Evolutionary conservation across 176 grass and related monocot species (phyloP), one percentile per base, ranked within the genome.

Genomic region (Hyparrhenia diplandra): DNA sequence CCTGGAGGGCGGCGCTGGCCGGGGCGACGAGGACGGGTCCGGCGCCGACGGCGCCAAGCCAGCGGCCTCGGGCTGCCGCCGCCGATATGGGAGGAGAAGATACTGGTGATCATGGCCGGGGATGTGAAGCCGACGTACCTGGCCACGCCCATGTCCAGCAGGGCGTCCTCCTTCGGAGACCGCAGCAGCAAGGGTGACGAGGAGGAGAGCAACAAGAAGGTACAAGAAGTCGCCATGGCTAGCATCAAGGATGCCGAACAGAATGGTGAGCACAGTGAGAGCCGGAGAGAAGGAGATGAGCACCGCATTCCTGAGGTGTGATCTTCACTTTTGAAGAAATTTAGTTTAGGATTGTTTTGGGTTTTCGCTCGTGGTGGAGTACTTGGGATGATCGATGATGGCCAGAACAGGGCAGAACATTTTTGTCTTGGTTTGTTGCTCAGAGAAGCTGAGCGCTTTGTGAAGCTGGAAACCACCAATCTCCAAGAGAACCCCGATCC

Each of bases 71-170:
- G 71, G 59, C n/a, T 76, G 35, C 65, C 63, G 17, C 79, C 86
- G 37, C 63, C 84, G 2, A 54, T 82, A 32, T 89, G 83, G 82
- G 95, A 98, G 85, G 92, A 95, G 80, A 98, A 95, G 84, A 83
- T 98, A 27, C 84, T 95, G 55, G 95, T 98, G 76, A 95, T 98
- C 86, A 98, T 98, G 95, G 95, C 95, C 30, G 95, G 95, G 7
- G 92, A 98, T 60, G 90, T 87, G 72, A 89, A 93, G 71, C 95
- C 95, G 36, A 98, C 95, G 41, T 95, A 89, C 85, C 51, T 98
- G 63, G 95, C 95, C 32, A 95, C 88, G 21, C 95, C 95, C 51
- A 88, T 95, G 84, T 93, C 90, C 36, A 98, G 92, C 86, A 87
- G 78, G 40, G 90, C 90, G 31, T 94, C 91, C 21, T 94, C 92